Conservation (phyloP, 495 filamentous ascomycete species). For the Talaromyces stipitatus region DNA sequence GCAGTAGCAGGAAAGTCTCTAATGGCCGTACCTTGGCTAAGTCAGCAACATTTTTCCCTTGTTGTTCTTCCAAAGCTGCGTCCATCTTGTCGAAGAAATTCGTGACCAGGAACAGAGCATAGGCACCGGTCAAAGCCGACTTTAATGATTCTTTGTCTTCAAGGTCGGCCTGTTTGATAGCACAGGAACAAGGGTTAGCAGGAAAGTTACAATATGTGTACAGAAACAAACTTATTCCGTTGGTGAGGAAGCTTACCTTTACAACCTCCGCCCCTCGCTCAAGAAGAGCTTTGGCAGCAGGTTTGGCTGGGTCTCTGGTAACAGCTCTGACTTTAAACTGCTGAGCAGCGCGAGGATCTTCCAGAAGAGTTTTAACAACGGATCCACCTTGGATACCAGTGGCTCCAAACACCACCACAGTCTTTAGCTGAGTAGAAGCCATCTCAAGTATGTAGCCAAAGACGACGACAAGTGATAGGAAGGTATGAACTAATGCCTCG, state of each 20-base stretch:
- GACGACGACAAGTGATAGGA: not conserved
- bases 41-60: conserved; percentile 49
- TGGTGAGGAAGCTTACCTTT: not conserved
- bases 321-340: conserved; percentile 15
- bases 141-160: conserved; percentile 38
- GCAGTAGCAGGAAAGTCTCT: too few species aligned
- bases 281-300: conserved; percentile 9
- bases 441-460: not conserved
- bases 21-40: conserved; percentile 26
- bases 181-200: not conserved
- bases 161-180: conserved; percentile 34
- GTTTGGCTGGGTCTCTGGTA: conserved; percentile 13
- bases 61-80: conserved; percentile 37
- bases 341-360: conserved; percentile 4
- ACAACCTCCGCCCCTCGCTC: conserved; percentile 11
- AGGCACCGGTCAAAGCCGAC: conserved; percentile 43
- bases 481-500: too few species aligned
- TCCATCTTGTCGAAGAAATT: conserved; percentile 41
- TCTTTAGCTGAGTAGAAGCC: conserved; percentile 13
- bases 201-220: too few species aligned
- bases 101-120: conserved; percentile 52
- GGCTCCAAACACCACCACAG: conserved; percentile 41
- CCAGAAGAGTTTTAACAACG: conserved; percentile 17
- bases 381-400: conserved; percentile 33
- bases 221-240: too few species aligned